Base-by-base conservation (phyloP, 768 basidiomycete genomes). In the Mycena latifolia region DNA sequence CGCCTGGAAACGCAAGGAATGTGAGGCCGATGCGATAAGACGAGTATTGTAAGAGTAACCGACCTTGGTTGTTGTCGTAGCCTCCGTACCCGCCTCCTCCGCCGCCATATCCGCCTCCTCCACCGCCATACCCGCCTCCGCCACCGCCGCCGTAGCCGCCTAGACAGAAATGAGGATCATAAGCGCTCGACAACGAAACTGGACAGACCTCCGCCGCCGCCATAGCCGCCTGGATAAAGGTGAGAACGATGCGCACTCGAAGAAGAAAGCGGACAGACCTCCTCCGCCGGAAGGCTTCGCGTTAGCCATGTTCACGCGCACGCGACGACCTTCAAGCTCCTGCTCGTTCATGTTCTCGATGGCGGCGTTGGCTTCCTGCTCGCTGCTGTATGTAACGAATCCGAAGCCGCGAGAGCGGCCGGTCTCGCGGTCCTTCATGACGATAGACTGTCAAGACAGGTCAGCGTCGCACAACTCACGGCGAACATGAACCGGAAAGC, bases 361-460 rank as follows among this genome's bases (percentile, higher is more conserved):
- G 53, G 96, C 95, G 67, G 82, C 82, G 22, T 92, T 80, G 48
- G 96, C 96, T 78, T 97, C 94, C 25, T 78, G 72, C 17, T 72
- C 51, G 55, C 77, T 76, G 71, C 82, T 77, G 78, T 84, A 96
- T 61, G 93, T 95, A 69, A 98, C 96, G 81, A 98, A 98, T 65
- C 96, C 96, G 79, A 98, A 98, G 75, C 96, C 96, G 76, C 96
- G 92, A 67, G 93, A 95, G 76, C 96, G 94, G 66, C 94, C 93
- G 67, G 96, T 98, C 10, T 50, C 47, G 15, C 95, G 94, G 82
- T 98, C 96, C 84, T 93, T 93, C 96, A 97, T 97, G 79, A 96
- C 95, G 82, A 97, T 94, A 72, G 91, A 92, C 95, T 98, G 29
- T 22, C 17, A 17, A 22, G 14, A 15, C n/a, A 77, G 24, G 31